Evolutionary conservation across 495 filamentous ascomycete genomes (phyloP), one percentile per base, ranked within the genome.

Genomic region (Penicillium psychrofluorescens): DNA sequence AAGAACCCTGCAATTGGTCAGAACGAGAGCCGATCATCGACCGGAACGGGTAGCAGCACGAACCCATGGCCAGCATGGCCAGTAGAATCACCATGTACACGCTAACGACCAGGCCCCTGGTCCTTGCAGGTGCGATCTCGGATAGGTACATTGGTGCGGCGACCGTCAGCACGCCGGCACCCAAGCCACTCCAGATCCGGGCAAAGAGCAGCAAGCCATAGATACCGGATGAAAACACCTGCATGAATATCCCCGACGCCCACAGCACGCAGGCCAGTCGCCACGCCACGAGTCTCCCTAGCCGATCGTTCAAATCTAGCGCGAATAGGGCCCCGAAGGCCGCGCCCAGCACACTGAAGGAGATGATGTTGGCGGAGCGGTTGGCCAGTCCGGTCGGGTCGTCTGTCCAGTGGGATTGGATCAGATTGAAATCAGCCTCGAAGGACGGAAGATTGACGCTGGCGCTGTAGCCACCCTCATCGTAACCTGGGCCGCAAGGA

Each of bases 81-180:
- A 74, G 50, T 40, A 74, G 40, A 44, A 73, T 51, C n/a, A 81
- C 74, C 55, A 74, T 71, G 39, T 68, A 70, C 11, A 72, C 45
- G 35, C 73, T 70, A 29, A 77, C 71, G 1, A 74, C 63, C 28
- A 74, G 58, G 22, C 75, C 75, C 40, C 75, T 60, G 10, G 74
- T 70, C 16, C 60, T 57, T 12, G 64, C 55, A 3, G 72, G 72
- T 9, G 73, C 72, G 42, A 78, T 72, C 44, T 78, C 75, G 8
- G 71, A 71, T 32, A 77, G 51, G 50, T 77, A 78, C 41, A 77
- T 45, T 1, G 75, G 75, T 1, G 68, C 60, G 8, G 63, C 61
- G 11, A 75, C 75, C 8, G 75, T 76, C 43, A 74, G 57, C 5
- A 62, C 59, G 22, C 73, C 75, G 11, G 74, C 67, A 4, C 73